A percentile compares a stretch with the other conserved stretches of the same genome.
These are phyloP conservation scores for Sclerotinia sclerotiorum DNA, from an alignment of 2,329 filamentous ascomycete species.

Conservation along the genomic window DNA sequence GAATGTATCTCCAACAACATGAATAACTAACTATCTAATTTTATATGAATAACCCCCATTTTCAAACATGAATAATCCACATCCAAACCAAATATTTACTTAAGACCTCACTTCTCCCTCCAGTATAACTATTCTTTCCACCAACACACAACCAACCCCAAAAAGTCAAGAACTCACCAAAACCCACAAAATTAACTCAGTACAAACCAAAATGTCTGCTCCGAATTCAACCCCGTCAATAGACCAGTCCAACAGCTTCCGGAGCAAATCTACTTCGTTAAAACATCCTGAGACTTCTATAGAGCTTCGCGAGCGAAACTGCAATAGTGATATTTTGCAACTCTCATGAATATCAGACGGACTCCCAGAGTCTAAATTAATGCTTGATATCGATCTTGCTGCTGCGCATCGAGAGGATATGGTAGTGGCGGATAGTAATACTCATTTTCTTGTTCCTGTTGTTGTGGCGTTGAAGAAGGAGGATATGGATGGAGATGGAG, in stretches of 20 bases:
- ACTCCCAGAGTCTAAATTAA: not conserved
- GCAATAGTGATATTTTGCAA: not conserved
- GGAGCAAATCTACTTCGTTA: not conserved
- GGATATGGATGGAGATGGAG: not conserved
- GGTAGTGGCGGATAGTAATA: accelerated
- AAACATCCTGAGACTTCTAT: not conserved
- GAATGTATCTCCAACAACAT: not conserved
- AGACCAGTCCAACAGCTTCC: not conserved
- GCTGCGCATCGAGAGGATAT: not conserved
- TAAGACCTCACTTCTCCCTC: not conserved
- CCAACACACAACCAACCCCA: not conserved
- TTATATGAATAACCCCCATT: not conserved
- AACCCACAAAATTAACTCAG: not conserved
- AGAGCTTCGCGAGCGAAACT: accelerated
- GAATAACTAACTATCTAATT: not conserved
- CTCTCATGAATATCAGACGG: not conserved
- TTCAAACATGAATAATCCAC: not conserved
- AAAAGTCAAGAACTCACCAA: not conserved
- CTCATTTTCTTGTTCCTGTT: not conserved
- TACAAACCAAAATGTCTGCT: not conserved
- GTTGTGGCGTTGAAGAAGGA: not conserved
- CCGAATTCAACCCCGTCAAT: not conserved
- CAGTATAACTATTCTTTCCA: too few species aligned
- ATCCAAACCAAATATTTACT: not conserved
- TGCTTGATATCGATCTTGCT: not conserved